phyloP scores from a whole-genome alignment of 371 early-diverging fungal species.

The Mortierella sp. region DNA sequence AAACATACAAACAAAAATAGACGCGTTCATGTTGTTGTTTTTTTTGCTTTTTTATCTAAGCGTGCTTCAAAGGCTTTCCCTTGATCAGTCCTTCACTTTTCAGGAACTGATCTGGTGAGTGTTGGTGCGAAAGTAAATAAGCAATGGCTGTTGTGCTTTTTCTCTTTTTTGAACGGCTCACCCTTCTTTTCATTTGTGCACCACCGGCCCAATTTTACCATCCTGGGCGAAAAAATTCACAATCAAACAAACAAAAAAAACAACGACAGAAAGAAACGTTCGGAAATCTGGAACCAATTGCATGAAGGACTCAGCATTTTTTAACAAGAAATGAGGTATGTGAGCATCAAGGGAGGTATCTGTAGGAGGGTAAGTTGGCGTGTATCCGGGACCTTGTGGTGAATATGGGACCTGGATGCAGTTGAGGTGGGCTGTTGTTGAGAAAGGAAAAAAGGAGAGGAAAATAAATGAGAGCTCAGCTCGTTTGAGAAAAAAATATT shows the following conservation, averaged over 20 bases:
- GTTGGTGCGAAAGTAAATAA: background rate
- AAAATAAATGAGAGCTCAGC: background rate
- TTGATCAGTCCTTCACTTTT: background rate
- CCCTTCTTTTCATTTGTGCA: too few species aligned
- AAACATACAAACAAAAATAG: background rate
- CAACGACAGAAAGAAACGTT: background rate
- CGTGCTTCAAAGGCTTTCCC: background rate
- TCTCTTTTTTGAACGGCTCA: background rate
- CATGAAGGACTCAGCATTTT: background rate
- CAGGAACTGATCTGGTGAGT: background rate
- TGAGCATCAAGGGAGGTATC: background rate
- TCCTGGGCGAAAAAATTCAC: background rate
- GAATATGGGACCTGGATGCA: background rate
- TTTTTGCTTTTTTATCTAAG: background rate
- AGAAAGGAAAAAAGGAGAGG: background rate
- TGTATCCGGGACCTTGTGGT: background rate
- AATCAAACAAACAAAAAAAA: background rate
- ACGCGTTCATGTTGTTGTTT: background rate
- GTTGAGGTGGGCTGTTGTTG: background rate
- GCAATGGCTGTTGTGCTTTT: background rate
- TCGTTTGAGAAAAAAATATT: background rate
- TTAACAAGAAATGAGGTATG: background rate
- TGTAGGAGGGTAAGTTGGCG: too few species aligned
- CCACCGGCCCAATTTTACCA: slow-evolving; percentile 27
- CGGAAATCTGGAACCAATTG: background rate